A percentile compares a stretch with the other conserved stretches of the same genome.
phyloP scores from a whole-genome alignment of 2,329 filamentous ascomycete genomes.

The Laburnicola sp. region DNA sequence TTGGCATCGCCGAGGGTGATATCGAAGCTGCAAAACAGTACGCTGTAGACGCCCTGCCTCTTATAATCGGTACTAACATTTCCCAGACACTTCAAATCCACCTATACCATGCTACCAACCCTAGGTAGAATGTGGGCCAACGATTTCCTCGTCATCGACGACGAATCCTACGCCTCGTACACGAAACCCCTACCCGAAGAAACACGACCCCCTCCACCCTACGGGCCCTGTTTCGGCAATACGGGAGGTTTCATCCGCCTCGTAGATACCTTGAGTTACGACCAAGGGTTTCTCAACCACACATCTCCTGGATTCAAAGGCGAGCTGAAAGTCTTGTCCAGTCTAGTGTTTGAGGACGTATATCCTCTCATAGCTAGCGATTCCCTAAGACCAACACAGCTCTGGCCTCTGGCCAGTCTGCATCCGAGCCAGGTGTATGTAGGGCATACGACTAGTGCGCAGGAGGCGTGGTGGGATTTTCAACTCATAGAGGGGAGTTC shows the following conservation, averaged over 20 bases:
- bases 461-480: constrained; percentile 20
- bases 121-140: constrained; percentile 16
- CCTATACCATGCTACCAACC: constrained; percentile 10
- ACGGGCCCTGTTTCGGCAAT: constrained; percentile 14
- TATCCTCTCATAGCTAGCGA: constrained; percentile 13
- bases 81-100: constrained; percentile 8
- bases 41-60: not conserved
- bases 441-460: constrained; percentile 13
- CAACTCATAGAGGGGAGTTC: constrained; percentile 3
- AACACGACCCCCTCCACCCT: constrained; percentile 1
- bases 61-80: not conserved
- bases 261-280: constrained; percentile 11
- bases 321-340: constrained; percentile 13
- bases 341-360: constrained; percentile 14
- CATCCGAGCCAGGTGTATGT: constrained; percentile 22
- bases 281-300: constrained; percentile 2
- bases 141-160: constrained; percentile 23
- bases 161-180: constrained; percentile 14
- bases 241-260: constrained; percentile 13
- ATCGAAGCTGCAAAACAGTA: constrained; percentile 20
- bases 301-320: constrained; percentile 13
- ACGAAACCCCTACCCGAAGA: constrained; percentile 3
- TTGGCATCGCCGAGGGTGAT: constrained; percentile 24
- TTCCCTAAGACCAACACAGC: constrained; percentile 6
- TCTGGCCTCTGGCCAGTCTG: constrained; percentile 20